These are phyloP conservation scores for Xylaria cubensis DNA, from an alignment of 495 filamentous ascomycete genomes.

Conservation along the genomic window DNA sequence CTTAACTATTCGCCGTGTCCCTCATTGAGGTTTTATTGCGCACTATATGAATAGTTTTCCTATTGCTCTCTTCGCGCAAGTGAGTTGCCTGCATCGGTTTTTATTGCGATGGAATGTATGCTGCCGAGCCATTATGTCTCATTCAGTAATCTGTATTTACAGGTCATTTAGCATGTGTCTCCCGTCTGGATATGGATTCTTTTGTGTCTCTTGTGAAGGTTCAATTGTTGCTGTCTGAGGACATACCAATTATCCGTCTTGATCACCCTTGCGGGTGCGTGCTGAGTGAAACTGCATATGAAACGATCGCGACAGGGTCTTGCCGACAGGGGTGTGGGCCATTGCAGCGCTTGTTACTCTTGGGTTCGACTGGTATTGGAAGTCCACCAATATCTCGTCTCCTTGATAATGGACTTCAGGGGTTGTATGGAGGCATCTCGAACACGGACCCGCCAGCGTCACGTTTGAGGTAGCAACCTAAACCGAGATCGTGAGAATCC, in stretches of 20 bases:
- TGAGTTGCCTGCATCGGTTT: neutral
- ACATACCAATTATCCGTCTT: slow-evolving; percentile 4
- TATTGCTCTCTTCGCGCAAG: neutral
- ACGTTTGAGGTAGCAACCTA: slow-evolving; percentile 40
- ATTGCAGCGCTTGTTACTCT: slow-evolving; percentile 4
- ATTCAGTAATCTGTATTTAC: too few species aligned
- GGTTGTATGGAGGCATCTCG: slow-evolving; percentile 30
- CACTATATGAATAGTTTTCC: neutral
- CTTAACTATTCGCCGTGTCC: neutral
- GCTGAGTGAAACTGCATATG: slow-evolving; percentile 26
- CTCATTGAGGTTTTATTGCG: neutral
- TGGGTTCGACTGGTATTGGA: neutral
- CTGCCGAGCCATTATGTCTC: slow-evolving; percentile 1
- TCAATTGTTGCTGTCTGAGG: neutral
- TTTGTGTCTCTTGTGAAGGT: slow-evolving; percentile 1
- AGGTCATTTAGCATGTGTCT: neutral
- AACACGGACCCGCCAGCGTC: slow-evolving; percentile 37
- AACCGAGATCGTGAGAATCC: slow-evolving; percentile 32
- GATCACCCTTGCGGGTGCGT: slow-evolving; percentile 3
- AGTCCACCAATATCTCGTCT: slow-evolving; percentile 31
- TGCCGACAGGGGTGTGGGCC: slow-evolving; percentile 3
- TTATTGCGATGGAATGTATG: neutral
- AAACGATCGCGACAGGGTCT: slow-evolving; percentile 24
- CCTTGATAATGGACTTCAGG: slow-evolving; percentile 29
- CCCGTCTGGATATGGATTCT: neutral